Base-by-base conservation (phyloP, 2,329 filamentous ascomycete species). In the Dryadomyces sulphureus region DNA sequence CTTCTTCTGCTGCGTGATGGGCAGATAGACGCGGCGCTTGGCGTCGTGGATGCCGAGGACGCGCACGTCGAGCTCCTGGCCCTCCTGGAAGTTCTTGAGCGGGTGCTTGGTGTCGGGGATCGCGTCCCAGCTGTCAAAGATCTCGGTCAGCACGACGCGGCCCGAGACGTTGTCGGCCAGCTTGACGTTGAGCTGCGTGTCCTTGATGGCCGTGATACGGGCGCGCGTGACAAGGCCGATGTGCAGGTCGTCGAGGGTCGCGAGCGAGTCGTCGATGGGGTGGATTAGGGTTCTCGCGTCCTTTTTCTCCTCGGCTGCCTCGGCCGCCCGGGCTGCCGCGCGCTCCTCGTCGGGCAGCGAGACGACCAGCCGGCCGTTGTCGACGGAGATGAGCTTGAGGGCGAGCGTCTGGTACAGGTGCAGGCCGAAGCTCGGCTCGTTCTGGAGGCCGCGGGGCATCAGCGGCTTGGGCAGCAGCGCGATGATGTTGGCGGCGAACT, bases 121-220 rank as follows among this genome's bases (percentile, higher is more conserved):
- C 38, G 90, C 81, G 41, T 93, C 83, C 81, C 84, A 95, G 11
- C 70, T 72, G 60, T 95, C 84, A 59, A 94, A 98, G 12, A 89
- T 65, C 60, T 96, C 87, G 1, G 92, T 93, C 6, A 92, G 77
- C 57, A 95, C 90, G 49, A 98, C 80, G 17, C 92, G 85, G n/a
- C 90, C 92, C 59, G 93, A 85, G 8, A 94, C 72, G 52, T 88
- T 87, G 57, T 93, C 86, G 38, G 86, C 82, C 43, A 96, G 72
- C 53, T 84, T 77, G 6, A 98, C 87, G 54, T 96, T 96, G 46
- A 96, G 68, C 60, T 98, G 92, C 0, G 90, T 95, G 42, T 81
- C 81, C 62, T 94, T 94, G 57, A 95, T 68, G 0, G 86, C 86
- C n/a, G 76, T 75, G 39, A 98, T 76, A 54, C 74, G 81, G 35